Evolutionary conservation across 768 basidiomycete species (phyloP).

Genomic region (Boletus barrowsii): DNA sequence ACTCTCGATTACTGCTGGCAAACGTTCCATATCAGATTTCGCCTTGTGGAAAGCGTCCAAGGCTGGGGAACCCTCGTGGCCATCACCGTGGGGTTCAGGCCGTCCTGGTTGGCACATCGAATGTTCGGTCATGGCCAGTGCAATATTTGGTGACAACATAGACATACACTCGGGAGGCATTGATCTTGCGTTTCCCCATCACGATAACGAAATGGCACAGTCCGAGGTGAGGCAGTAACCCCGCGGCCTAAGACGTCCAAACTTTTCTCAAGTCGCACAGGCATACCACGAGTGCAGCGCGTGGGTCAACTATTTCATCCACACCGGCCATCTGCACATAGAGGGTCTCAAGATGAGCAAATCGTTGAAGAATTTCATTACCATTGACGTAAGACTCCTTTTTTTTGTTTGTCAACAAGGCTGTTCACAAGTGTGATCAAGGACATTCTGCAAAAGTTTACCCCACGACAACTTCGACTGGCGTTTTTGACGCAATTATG

Average conservation of each 20-base stretch:
- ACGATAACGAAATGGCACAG: constrained; percentile 98
- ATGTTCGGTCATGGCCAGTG: constrained; percentile 97
- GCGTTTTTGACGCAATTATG: constrained; percentile 90
- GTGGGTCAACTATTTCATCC: constrained; percentile 99
- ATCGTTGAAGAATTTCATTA: constrained; percentile 98
- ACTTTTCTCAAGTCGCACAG: constrained; percentile 39
- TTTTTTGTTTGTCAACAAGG: neutral
- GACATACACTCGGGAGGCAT: constrained; percentile 98
- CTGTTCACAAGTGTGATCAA: constrained; percentile 27
- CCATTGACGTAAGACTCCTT: constrained; percentile 68
- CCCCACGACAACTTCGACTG: constrained; percentile 84
- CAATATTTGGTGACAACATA: constrained; percentile 62
- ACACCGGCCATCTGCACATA: constrained; percentile 97
- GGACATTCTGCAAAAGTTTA: constrained; percentile 83
- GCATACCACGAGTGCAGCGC: constrained; percentile 88
- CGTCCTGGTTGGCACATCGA: constrained; percentile 99
- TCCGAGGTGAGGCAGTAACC: constrained; percentile 63
- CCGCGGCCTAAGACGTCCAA: neutral
- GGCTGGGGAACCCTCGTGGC: constrained; percentile 95
- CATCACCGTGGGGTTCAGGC: constrained; percentile 89
- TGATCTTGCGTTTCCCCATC: constrained; percentile 98
- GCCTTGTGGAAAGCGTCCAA: constrained; percentile 98
- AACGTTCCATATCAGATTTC: constrained; percentile 87
- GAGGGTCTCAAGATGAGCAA: constrained; percentile 99
- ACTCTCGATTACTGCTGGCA: constrained; percentile 53